Conservation (phyloP, 257 asterid genomes). For the Ilex aquifolium region DNA sequence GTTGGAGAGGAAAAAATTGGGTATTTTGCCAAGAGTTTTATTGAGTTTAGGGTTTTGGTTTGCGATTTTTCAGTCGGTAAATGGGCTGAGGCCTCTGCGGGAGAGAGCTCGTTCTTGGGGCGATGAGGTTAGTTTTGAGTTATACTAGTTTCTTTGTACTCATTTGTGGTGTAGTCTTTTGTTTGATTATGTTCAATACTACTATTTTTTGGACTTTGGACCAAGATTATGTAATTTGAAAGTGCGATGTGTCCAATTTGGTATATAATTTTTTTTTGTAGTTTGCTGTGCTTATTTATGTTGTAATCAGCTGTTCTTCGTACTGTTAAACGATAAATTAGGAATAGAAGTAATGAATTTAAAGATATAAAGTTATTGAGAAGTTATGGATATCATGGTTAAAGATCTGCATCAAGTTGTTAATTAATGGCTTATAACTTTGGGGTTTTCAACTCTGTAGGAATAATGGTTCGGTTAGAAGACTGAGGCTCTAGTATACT, state of each 20-base stretch:
- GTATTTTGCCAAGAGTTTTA: constrained; percentile 27
- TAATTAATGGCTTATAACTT: too few species aligned
- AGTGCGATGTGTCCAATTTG: too few species aligned
- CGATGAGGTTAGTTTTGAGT: constrained; percentile 72
- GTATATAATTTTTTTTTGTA: too few species aligned
- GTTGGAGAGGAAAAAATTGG: constrained; percentile 7
- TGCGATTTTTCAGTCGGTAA: constrained; percentile 37
- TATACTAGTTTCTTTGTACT: constrained; percentile 1
- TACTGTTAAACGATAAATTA: neutral
- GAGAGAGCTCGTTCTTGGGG: constrained; percentile 84
- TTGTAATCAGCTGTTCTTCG: neutral
- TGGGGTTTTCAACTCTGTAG: too few species aligned
- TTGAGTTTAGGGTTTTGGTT: constrained; percentile 48
- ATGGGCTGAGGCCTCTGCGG: constrained; percentile 77
- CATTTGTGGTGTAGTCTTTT: neutral
- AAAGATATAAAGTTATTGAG: constrained; percentile 4
- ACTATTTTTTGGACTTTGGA: neutral
- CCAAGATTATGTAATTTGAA: neutral
- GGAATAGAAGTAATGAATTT: neutral
- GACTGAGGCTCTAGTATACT: too few species aligned
- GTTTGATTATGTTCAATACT: neutral
- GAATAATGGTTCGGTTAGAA: too few species aligned
- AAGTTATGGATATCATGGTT: constrained; percentile 1
- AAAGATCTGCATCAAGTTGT: too few species aligned
- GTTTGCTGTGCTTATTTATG: neutral